Evolutionary conservation across 495 filamentous ascomycete species (phyloP).

Genomic region (Tuber aestivum): DNA sequence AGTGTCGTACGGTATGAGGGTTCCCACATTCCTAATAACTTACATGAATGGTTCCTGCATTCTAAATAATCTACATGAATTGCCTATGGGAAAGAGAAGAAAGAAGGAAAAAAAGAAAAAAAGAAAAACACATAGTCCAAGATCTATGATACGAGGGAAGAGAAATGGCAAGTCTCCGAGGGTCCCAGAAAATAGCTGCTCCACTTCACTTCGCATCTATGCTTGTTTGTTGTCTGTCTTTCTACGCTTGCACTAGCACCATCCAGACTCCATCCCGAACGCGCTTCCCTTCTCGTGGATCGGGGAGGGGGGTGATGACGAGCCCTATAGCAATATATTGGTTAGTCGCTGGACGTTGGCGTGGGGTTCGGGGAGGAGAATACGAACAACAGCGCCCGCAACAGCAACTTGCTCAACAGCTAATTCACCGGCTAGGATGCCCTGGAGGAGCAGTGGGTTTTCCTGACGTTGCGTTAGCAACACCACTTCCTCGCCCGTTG

Average conservation of each 20-base stretch:
- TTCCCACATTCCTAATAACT: not conserved
- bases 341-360: not conserved
- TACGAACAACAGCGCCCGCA: constrained; percentile 9
- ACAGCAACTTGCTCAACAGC: constrained; percentile 19
- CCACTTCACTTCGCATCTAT: not conserved
- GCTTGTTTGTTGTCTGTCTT: not conserved
- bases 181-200: not conserved
- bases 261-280: constrained; percentile 3
- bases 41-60: too few species aligned
- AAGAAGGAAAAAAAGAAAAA: too few species aligned
- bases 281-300: constrained; percentile 11
- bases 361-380: not conserved
- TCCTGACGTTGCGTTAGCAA: constrained; percentile 19
- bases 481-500: not conserved
- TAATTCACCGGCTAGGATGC: constrained; percentile 16
- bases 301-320: constrained; percentile 3
- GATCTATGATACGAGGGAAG: not conserved
- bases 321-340: constrained; percentile 10
- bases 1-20: not conserved
- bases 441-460: constrained; percentile 21
- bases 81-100: not conserved
- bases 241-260: not conserved
- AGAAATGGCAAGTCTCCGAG: not conserved
- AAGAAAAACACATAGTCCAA: too few species aligned
- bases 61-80: not conserved